Base-by-base conservation (phyloP, 441 rosid species). In the Rhodomyrtus psidioides region DNA sequence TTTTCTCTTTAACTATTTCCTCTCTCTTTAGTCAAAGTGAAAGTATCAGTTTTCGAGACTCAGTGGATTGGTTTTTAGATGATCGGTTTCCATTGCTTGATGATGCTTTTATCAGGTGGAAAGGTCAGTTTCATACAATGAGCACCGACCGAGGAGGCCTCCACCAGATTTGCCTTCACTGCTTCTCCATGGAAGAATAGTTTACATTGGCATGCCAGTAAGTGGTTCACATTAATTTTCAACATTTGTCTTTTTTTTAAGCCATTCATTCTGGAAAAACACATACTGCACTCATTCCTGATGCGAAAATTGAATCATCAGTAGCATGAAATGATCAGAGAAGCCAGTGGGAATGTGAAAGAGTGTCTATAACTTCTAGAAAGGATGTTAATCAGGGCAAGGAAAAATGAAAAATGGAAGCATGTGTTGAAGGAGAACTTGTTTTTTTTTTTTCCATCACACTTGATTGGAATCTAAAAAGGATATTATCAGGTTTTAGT, bases 181-280 rank as follows among this genome's bases (percentile, higher is more conserved):
- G 89, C 95, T 97, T 88, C 95, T 95, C 81, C 88, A 95, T 58
- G 94, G 93, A 26, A 92, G 98, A 85, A 94, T 95, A 8, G 96
- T 97, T 84, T 95, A 93, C 91, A 94, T 97, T 87, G 98, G 98
- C 84, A 94, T 95, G 96, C 98, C 97, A 59, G 98, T 97, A 87
- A 90, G 95, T 88, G 12, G 39, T 81, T 42, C 75, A 16, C 12
- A 28, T 28, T 60, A 28, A 8, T 28, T 62, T 23, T 62, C 42
- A 30, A 17, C 12, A 62, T 28, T 30, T 62, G 75, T 62, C 21
- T 28, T 62, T 34, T 34, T 28, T 62, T 62, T 62, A 16, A 62
- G 75, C 6, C 6, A 2, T 62, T 30, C 42, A 28, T 23, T 17
- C 75, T 62, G 75, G 42, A 44, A 44, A 62, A 30, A 62, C 39